phyloP scores from a whole-genome alignment of 805 yeast species.

The Lachancea nothofagi region DNA sequence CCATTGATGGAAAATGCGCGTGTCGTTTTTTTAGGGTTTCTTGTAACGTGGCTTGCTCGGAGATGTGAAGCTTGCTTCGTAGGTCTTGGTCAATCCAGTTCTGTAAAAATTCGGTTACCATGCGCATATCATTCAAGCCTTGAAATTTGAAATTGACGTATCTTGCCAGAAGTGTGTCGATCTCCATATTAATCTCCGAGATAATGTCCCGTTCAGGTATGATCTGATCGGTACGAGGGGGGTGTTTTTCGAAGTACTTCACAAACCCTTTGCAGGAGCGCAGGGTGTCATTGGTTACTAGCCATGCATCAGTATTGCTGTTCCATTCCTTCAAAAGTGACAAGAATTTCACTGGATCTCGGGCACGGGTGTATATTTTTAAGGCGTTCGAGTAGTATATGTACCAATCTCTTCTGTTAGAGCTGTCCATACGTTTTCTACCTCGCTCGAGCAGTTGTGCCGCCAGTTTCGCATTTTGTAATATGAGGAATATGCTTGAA shows the following conservation, averaged over 20 bases:
- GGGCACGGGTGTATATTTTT: conserved; percentile 15
- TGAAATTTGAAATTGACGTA: conserved; percentile 20
- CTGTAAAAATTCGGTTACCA: conserved; percentile 13
- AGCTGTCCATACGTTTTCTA: conserved; percentile 9
- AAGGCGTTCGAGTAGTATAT: conserved; percentile 21
- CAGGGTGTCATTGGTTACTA: conserved; percentile 18
- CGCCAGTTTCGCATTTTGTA: conserved; percentile 15
- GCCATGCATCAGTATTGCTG: conserved; percentile 15
- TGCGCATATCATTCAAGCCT: conserved; percentile 21
- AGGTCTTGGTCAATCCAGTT: conserved; percentile 20
- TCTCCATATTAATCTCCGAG: conserved; percentile 14
- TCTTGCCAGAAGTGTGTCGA: conserved; percentile 15
- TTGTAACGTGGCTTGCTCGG: background rate
- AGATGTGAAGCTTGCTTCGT: conserved; percentile 1
- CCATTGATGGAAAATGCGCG: background rate
- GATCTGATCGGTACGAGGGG: background rate
- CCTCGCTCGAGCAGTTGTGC: conserved; percentile 9
- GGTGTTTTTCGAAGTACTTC: conserved; percentile 17
- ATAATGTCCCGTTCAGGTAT: conserved; percentile 2
- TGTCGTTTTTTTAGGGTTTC: too few relatives aligned
- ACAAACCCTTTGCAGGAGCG: conserved; percentile 21
- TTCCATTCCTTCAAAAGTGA: conserved; percentile 25
- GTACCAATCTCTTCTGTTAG: conserved; percentile 18
- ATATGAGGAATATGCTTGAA: conserved; percentile 15
- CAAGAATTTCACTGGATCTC: conserved; percentile 14